Conservation (phyloP, 805 yeast species). For the Schizosaccharomyces lindneri region DNA sequence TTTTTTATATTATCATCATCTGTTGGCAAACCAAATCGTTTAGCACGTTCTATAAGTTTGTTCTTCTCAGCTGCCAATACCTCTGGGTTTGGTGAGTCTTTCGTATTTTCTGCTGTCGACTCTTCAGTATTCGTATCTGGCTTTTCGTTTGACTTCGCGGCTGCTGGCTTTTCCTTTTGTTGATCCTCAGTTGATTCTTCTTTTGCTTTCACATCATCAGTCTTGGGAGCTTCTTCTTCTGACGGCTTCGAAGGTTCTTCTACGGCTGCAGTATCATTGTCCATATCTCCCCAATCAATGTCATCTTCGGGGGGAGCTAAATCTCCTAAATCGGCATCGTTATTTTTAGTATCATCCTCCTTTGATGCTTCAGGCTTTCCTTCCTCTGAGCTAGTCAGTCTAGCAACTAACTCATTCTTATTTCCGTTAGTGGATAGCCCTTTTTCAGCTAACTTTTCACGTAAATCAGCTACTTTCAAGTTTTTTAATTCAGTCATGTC, state of each 20-base stretch:
- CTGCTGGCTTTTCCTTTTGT: background rate
- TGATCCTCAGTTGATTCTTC: background rate
- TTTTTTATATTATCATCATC: background rate
- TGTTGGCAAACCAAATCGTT: conserved; percentile 3
- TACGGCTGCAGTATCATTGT: background rate
- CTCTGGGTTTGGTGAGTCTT: background rate
- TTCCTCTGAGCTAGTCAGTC: background rate
- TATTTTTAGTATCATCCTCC: background rate
- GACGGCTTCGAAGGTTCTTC: background rate
- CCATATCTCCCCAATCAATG: conserved; percentile 2
- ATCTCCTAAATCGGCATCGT: background rate
- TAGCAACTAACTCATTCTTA: background rate
- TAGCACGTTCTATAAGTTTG: background rate
- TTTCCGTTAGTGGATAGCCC: background rate
- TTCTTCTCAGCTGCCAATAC: background rate
- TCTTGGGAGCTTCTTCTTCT: background rate
- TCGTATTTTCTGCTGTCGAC: background rate
- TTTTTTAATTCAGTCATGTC: background rate
- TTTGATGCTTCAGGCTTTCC: conserved; percentile 8
- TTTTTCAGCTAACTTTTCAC: background rate
- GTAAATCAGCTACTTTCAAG: background rate
- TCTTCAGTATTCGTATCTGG: background rate
- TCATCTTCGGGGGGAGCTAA: conserved; percentile 4
- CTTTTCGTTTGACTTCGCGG: background rate
- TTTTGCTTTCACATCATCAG: background rate